Percentiles rank a stretch among this genome's conserved stretches.
Conservation (phyloP, 805 yeast genomes). For the Teunomyces barrocoloradensis region DNA sequence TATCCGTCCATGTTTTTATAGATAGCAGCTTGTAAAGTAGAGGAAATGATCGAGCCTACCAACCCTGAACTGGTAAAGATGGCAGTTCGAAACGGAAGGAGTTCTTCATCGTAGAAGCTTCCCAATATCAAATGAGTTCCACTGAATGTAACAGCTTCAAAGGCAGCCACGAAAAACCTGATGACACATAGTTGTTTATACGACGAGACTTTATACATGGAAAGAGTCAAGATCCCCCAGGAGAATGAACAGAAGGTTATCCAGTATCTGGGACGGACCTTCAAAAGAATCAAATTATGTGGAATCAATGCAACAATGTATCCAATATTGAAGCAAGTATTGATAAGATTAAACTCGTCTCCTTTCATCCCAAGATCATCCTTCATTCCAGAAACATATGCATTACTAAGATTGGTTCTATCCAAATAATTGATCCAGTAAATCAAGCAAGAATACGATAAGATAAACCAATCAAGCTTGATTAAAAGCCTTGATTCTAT, state of each 20-base stretch:
- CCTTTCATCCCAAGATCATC: conserved; percentile 50
- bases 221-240: conserved; percentile 58
- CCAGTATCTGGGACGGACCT: conserved; percentile 57
- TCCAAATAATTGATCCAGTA: conserved; percentile 58
- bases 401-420: conserved; percentile 52
- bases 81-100: conserved; percentile 33
- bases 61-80: conserved; percentile 55
- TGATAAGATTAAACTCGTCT: conserved; percentile 48
- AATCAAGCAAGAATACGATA: conserved; percentile 39
- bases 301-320: conserved; percentile 63
- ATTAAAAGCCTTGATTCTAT: conserved; percentile 29
- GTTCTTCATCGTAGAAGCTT: conserved; percentile 49
- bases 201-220: conserved; percentile 46
- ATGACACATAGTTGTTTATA: conserved; percentile 53
- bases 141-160: conserved; percentile 56
- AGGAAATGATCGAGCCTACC: conserved; percentile 53
- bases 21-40: conserved; percentile 56
- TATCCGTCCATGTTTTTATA: conserved; percentile 44
- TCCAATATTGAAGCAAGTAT: conserved; percentile 59
- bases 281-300: conserved; percentile 50
- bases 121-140: conserved; percentile 57
- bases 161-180: conserved; percentile 59
- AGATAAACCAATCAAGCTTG: conserved; percentile 41
- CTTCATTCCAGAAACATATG: conserved; percentile 68
- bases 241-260: conserved; percentile 49